phyloP scores from a whole-genome alignment of 164 flowering plant species.

The Sextonia rubra region DNA sequence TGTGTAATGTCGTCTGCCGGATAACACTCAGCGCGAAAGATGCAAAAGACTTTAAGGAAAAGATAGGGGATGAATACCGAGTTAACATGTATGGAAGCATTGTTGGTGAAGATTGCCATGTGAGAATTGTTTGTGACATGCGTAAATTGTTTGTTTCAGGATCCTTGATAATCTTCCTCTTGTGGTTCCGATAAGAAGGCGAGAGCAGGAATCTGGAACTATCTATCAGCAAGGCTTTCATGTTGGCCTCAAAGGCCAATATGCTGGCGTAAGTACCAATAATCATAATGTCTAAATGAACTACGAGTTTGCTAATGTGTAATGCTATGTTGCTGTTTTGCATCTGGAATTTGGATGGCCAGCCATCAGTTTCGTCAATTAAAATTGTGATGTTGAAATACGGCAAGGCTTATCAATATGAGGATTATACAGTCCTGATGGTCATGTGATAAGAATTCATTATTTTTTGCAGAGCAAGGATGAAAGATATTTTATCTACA shows the following conservation, averaged over 20 bases:
- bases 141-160: conserved; percentile 36
- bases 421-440: background rate
- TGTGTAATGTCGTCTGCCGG: conserved; percentile 71
- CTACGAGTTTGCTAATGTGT: background rate
- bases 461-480: conserved; percentile 61
- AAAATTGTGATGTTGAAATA: background rate
- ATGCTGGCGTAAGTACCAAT: conserved; percentile 53
- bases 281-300: background rate
- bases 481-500: conserved; percentile 76
- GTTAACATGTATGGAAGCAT: conserved; percentile 77
- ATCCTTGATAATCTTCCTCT: conserved; percentile 93
- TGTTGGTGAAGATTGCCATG: conserved; percentile 3
- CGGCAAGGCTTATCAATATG: background rate
- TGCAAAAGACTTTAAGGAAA: conserved; percentile 81
- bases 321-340: background rate
- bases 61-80: conserved; percentile 83
- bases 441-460: background rate
- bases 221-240: conserved; percentile 78
- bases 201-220: conserved; percentile 47
- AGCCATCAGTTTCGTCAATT: background rate
- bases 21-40: conserved; percentile 53
- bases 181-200: conserved; percentile 64
- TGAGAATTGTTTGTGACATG: background rate
- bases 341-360: background rate
- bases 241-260: conserved; percentile 75